Evolutionary conservation across 1,284 basidiomycete genomes (phyloP), one percentile per base, ranked within the genome.

Genomic region (Ceratobasidium theobromae): DNA sequence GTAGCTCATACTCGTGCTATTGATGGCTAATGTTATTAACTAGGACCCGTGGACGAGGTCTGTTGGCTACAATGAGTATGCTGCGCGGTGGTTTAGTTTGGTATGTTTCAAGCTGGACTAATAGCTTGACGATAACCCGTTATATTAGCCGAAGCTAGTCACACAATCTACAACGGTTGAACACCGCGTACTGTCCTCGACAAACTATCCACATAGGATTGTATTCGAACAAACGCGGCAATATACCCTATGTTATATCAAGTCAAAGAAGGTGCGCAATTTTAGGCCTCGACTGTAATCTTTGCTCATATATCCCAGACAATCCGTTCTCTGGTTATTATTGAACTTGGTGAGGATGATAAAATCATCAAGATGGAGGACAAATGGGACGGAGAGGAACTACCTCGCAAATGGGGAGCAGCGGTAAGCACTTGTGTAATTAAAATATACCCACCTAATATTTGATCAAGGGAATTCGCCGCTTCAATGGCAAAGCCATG

Each of bases 341-440:
- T 91, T 91, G 77, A 89, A 82, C 62, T 91, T 81, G 5, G 86
- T 88, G 74, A 91, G 91, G 67, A 94, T 89, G 43, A 90, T 90
- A 72, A 93, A 93, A 9, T 92, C 93, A 74, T 86, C 87, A 6
- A 93, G 91, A 71, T 86, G 58, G 58, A 62, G 46, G 58, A 62
- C 38, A 40, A 48, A n/a, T 62, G 58, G 58, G 41, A 62, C 25
- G 58, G 58, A 8, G 58, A 62, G 23, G 58, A 62, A 18, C 46
- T 35, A 48, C 58, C 58, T 43, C 58, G 58, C 21, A 18, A 33
- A 11, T 62, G 58, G 58, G 58, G 58, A 51, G 46, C 58, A 23
- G 27, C 52, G 46, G 58, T 62, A 33, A 62, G 58, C 52, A 2
- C 16, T n/a, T n/a, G 18, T n/a, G n/a, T n/a, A n/a, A n/a, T 38